Base-by-base conservation (phyloP, 148 eudicot genomes). In the Silene conica region DNA sequence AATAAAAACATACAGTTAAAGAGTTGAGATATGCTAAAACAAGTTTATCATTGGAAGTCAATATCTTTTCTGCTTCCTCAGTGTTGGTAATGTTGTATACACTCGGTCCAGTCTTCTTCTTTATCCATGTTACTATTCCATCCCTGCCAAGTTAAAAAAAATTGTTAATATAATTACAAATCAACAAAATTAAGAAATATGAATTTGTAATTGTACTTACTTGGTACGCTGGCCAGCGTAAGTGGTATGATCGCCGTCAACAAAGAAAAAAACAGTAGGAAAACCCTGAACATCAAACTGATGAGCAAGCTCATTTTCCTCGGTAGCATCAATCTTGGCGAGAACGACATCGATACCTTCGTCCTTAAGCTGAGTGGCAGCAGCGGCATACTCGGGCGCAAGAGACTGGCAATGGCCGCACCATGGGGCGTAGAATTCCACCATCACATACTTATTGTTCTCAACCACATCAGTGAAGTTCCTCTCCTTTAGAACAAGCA, bases 351-450 rank as follows among this genome's bases (percentile, higher is more conserved):
- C 75, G 68, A 84, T 88, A 18, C 80, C 89, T 0, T 79, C 80
- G 18, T 15, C 72, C 73, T 82, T 88, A 71, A 94, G 76, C 86
- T 87, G 91, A 41, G 93, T 87, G 19, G 98, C 97, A 0, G 97
- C 98, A 1, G 96, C 98, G 0, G 96, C 96, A 45, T 94, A 94
- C 82, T 94, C 98, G 25, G 98, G 97, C 55, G 97, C 98, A 71
- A 94, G 77, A 1, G 86, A 58, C 81, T 88, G 83, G 71, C 96
- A 89, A 43, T 94, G 97, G 0, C 90, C 97, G 43, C 98, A 94
- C 98, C 98, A 94, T 58, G 98, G 98, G 73, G 98, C 98, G 65
- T 89, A 94, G 45, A 94, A 91, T 84, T 91, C 97, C 69, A 94
- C 98, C 93, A 94, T 81, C 79, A 91, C 98, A 60, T 85, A 89